Base-by-base conservation (phyloP, 192 early-diverging fungal species). In the Chytriomyces confervae region DNA sequence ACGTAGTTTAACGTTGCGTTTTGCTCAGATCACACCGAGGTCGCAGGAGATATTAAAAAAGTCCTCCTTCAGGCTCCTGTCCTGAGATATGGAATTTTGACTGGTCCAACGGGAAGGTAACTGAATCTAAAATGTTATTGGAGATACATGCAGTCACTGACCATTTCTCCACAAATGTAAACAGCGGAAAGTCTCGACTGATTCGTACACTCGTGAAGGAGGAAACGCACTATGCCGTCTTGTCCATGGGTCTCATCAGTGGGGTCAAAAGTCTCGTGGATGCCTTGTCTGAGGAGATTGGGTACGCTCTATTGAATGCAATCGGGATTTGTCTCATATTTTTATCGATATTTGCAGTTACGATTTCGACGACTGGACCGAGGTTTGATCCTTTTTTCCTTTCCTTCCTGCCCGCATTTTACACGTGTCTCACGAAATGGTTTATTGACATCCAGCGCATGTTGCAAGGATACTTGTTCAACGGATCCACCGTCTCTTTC, bases 351-450 rank as follows among this genome's bases (percentile, higher is more conserved):
- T 36, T 36, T 2, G 36, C 36, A 36, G 36, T 36, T 36, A 72
- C 45, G 77, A 72, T 61, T 78, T 78, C 27, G 66, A 78, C 44
- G 77, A 78, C 68, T 78, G 77, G 77, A 78, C 77, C 4, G 77
- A 27, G 36, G 36, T 36, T 27, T 27, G 36, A 36, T 2, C 36
- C 36, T 2, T 2, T 4, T 36, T 36, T 36, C 36, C 3, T 36
- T 36, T 36, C 36, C 3, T 36, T 36, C 36, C 0, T 36, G 36
- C 36, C 36, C 36, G 24, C 24, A 36, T 36, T 36, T 36, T 36
- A 4, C 36, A 36, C 4, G 0, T 36, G 36, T 36, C 36, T 36
- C 1, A 36, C 36, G 36, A 36, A 36, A 0, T 36, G 36, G 4
- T 36, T 1, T 36, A 36, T 36, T 36, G 36, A 36, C 36, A 36